Conservation (phyloP, 2,329 filamentous ascomycete species). For the Aspergillus clavatus region DNA sequence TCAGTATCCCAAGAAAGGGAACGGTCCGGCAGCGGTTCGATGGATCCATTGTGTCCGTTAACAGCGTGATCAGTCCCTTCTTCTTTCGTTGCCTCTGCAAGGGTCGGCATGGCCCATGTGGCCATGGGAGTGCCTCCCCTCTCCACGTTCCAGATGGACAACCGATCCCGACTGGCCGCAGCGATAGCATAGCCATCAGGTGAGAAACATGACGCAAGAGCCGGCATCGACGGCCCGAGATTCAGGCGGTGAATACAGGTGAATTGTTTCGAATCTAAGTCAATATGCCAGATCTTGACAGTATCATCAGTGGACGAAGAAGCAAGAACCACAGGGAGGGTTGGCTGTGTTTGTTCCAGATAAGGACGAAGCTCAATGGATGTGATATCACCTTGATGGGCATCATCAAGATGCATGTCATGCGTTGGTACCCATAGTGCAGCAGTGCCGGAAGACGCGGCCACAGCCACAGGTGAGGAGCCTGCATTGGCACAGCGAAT, state of each 20-base stretch:
- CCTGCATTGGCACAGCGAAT: conserved; percentile 32
- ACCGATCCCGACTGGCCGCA: conserved; percentile 40
- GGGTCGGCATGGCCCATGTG: conserved; percentile 33
- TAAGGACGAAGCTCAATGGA: conserved; percentile 40
- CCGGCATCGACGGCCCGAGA: conserved; percentile 33
- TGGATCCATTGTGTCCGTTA: conserved; percentile 35
- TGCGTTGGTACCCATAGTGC: conserved; percentile 45
- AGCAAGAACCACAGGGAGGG: conserved; percentile 34
- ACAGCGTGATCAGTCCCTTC: conserved; percentile 25
- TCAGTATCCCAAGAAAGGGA: conserved; percentile 50
- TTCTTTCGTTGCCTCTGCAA: conserved; percentile 31
- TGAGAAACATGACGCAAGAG: conserved; percentile 42
- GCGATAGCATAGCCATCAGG: conserved; percentile 45
- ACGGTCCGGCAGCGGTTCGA: conserved; percentile 29
- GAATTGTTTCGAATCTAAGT: conserved; percentile 35
- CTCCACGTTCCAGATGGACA: conserved; percentile 46
- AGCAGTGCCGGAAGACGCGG: conserved; percentile 36
- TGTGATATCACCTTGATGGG: conserved; percentile 42
- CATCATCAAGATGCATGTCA: conserved; percentile 34
- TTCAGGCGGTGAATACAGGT: conserved; percentile 35
- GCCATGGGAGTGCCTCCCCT: conserved; percentile 42
- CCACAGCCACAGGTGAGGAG: conserved; percentile 32
- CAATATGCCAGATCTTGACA: conserved; percentile 42
- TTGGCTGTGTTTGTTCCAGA: conserved; percentile 22
- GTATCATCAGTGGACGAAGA: conserved; percentile 44